Percentiles rank a stretch among this genome's conserved stretches.
phyloP scores from a whole-genome alignment of 2,329 filamentous ascomycete species.

The Pestalotiopsis sp. region DNA sequence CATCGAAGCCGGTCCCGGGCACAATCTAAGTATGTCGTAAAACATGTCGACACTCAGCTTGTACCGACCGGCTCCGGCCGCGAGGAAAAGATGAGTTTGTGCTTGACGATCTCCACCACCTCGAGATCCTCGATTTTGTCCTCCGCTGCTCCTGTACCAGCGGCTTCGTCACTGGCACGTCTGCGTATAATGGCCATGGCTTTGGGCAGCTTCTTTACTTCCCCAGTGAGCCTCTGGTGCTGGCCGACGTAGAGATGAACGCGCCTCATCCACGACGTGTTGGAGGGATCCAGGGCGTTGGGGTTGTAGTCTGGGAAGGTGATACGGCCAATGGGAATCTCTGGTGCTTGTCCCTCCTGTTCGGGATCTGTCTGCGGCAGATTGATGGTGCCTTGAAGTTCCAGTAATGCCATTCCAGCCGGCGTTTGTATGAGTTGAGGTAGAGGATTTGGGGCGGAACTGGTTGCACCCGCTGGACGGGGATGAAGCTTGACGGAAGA shows the following conservation, averaged over 20 bases:
- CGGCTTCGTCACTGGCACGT: constrained; percentile 47
- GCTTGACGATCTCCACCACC: constrained; percentile 84
- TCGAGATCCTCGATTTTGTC: constrained; percentile 63
- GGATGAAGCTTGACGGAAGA: constrained; percentile 46
- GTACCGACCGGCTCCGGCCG: constrained; percentile 83
- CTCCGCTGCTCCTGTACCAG: constrained; percentile 26
- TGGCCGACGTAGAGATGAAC: constrained; percentile 87
- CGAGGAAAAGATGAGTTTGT: constrained; percentile 82
- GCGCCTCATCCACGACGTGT: constrained; percentile 83
- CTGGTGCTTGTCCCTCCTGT: constrained; percentile 32
- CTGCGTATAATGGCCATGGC: constrained; percentile 79
- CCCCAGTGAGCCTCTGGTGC: constrained; percentile 86
- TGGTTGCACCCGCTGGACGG: constrained; percentile 24
- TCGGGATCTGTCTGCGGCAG: constrained; percentile 54
- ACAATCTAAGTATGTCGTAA: background rate
- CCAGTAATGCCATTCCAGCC: constrained; percentile 83
- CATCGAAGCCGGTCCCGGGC: background rate
- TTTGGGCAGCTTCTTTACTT: constrained; percentile 83
- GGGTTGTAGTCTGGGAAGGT: constrained; percentile 77
- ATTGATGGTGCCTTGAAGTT: constrained; percentile 91
- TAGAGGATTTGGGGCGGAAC: constrained; percentile 55
- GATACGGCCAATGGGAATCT: constrained; percentile 69
- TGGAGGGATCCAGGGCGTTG: constrained; percentile 46
- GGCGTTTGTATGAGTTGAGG: constrained; percentile 87
- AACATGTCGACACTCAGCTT: constrained; percentile 25